Evolutionary conservation across 2,329 filamentous ascomycete species (phyloP), one percentile per base, ranked within the genome.

Genomic region (Pyricularia sp.): DNA sequence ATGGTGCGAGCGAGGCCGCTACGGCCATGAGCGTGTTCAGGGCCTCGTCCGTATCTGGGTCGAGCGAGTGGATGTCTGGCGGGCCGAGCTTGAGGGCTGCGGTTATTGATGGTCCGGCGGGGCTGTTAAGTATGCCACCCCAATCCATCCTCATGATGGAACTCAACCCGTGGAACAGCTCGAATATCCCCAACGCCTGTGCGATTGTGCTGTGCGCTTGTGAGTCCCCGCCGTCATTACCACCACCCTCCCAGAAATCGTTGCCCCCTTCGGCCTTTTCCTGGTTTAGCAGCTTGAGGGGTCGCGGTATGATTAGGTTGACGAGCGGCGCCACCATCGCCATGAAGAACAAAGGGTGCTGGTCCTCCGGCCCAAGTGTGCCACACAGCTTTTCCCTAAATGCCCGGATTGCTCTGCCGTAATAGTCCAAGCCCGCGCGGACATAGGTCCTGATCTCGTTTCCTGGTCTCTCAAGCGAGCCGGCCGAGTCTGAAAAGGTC

Each of bases 271-370:
- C 33, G 7, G 13, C 7, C 10, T 10, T 24, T 16, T 40, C 62
- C 5, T 16, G 28, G 10, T 31, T 26, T n/a, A 57, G 49, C 10
- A 33, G 30, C 16, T 26, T 31, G 6, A 64, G 28, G 33, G 53
- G 60, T 26, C 40, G 63, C 63, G 63, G 63, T 57, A 35, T 60
- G 22, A 64, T 55, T 26, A 64, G 55, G 63, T 64, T 57, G 13
- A 64, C 12, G 63, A 64, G 13, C 30, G 63, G 53, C 26, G 63
- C 63, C 6, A 64, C 13, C 53, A 64, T 13, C 8, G 63, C 60
- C 28, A 44, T 35, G 33, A 64, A 60, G 16, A 60, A 64, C 44
- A 64, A 10, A 24, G 55, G 26, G 55, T 64, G 63, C n/a, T 64
- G 63, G 53, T 40, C 33, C 10, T 60, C 53, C 53, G 63, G 30